Evolutionary conservation across 176 grass and related monocot genomes (phyloP).

Genomic region (Zizania latifolia): DNA sequence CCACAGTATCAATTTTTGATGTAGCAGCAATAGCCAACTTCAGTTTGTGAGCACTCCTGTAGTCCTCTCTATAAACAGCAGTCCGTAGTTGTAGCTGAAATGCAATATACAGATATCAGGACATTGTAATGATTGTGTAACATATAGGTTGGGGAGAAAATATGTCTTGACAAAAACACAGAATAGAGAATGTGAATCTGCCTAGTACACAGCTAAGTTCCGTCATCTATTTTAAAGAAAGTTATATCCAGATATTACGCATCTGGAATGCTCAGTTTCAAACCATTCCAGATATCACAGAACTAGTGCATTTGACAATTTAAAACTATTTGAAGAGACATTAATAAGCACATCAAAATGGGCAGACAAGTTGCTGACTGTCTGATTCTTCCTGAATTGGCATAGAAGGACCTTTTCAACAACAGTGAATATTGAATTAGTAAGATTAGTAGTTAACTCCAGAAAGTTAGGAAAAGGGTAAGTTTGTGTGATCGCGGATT

Average conservation of each 20-base stretch:
- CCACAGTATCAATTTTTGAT: constrained; percentile 69
- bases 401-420: neutral
- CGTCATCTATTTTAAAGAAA: neutral
- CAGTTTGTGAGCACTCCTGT: constrained; percentile 72
- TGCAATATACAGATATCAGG: constrained; percentile 17
- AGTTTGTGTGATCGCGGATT: neutral
- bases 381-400: neutral
- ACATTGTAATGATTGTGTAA: constrained; percentile 16
- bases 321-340: neutral
- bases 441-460: neutral
- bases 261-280: neutral
- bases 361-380: neutral
- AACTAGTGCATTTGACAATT: neutral
- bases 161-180: neutral
- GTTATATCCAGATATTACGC: neutral
- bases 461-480: neutral
- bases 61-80: constrained; percentile 72
- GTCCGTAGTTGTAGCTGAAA: constrained; percentile 76
- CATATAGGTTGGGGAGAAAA: neutral
- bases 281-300: neutral
- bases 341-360: neutral
- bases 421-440: neutral
- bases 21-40: constrained; percentile 73
- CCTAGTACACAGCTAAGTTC: neutral
- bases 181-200: neutral